Evolutionary conservation across 805 yeast genomes (phyloP).

Genomic region (Peterozyma toletana): DNA sequence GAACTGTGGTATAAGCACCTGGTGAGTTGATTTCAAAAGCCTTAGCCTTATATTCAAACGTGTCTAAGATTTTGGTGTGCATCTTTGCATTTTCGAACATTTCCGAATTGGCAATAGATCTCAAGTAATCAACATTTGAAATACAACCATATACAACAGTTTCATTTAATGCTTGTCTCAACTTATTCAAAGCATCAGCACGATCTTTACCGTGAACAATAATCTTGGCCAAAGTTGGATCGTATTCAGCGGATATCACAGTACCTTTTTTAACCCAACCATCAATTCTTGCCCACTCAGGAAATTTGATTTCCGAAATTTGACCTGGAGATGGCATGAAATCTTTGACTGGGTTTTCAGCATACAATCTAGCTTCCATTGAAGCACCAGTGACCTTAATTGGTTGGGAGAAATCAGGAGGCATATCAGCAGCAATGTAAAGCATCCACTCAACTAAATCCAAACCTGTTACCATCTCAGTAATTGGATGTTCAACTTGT

Average conservation of each 20-base stretch:
- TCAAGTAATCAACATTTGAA: slow-evolving; percentile 83
- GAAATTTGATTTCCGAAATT: slow-evolving; percentile 77
- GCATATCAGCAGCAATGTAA: slow-evolving; percentile 78
- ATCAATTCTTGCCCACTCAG: slow-evolving; percentile 88
- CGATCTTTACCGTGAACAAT: slow-evolving; percentile 92
- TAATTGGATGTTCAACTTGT: slow-evolving; percentile 97
- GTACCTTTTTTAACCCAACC: slow-evolving; percentile 93
- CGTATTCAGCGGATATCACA: slow-evolving; percentile 84
- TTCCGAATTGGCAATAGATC: slow-evolving; percentile 74
- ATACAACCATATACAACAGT: slow-evolving; percentile 85
- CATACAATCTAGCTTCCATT: slow-evolving; percentile 94
- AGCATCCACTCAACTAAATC: slow-evolving; percentile 98
- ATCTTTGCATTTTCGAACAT: slow-evolving; percentile 83
- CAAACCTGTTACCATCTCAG: slow-evolving; percentile 90
- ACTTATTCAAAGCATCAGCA: slow-evolving; percentile 70
- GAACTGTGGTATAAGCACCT: slow-evolving; percentile 94
- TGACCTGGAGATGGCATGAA: slow-evolving; percentile 97
- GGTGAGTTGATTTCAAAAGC: slow-evolving; percentile 84
- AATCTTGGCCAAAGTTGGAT: slow-evolving; percentile 93
- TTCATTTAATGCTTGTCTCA: slow-evolving; percentile 76
- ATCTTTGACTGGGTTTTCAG: slow-evolving; percentile 94
- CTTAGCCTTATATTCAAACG: slow-evolving; percentile 69
- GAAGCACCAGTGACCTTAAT: slow-evolving; percentile 75
- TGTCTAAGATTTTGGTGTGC: slow-evolving; percentile 81
- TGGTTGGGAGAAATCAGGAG: slow-evolving; percentile 66